Evolutionary conservation across 1,139 yeast species (phyloP).

Genomic region (Nakaseomyces delphensis): DNA sequence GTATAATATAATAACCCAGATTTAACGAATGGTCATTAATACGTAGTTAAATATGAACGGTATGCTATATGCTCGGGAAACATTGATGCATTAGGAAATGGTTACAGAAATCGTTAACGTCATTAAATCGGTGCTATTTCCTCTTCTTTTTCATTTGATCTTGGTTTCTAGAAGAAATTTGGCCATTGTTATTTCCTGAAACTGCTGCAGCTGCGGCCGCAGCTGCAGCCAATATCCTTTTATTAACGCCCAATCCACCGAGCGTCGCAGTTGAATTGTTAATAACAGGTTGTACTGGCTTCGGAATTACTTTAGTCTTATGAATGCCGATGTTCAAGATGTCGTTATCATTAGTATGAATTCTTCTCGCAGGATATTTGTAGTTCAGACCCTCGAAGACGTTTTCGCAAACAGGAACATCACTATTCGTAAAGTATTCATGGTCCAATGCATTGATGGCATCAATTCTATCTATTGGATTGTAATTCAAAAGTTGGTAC

Average conservation of each 20-base stretch:
- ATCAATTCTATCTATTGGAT: constrained; percentile 71
- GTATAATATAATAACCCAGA: constrained; percentile 1
- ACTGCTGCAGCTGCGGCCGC: constrained; percentile 34
- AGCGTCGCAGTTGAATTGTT: constrained; percentile 20
- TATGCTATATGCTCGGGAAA: neutral
- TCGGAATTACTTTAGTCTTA: constrained; percentile 18
- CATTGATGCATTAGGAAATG: neutral
- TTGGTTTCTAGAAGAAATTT: constrained; percentile 15
- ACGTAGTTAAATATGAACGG: neutral
- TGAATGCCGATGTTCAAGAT: constrained; percentile 34
- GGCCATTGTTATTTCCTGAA: constrained; percentile 21
- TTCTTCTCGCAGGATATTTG: constrained; percentile 64
- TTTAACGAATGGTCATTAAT: constrained; percentile 5
- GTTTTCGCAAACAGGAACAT: constrained; percentile 58
- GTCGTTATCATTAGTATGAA: constrained; percentile 70
- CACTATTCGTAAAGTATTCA: constrained; percentile 52
- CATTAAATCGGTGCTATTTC: constrained; percentile 12
- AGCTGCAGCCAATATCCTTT: constrained; percentile 31
- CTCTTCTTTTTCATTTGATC: constrained; percentile 29
- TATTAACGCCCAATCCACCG: constrained; percentile 31
- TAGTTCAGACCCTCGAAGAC: constrained; percentile 58
- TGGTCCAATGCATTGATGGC: constrained; percentile 71
- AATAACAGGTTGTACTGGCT: constrained; percentile 20
- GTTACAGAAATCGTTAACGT: constrained; percentile 6
- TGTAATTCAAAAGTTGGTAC: constrained; percentile 60